These are phyloP conservation scores for Aurantiochytrium sp. DNA, from an alignment of 108 stramenopile species.

Conservation along the genomic window DNA sequence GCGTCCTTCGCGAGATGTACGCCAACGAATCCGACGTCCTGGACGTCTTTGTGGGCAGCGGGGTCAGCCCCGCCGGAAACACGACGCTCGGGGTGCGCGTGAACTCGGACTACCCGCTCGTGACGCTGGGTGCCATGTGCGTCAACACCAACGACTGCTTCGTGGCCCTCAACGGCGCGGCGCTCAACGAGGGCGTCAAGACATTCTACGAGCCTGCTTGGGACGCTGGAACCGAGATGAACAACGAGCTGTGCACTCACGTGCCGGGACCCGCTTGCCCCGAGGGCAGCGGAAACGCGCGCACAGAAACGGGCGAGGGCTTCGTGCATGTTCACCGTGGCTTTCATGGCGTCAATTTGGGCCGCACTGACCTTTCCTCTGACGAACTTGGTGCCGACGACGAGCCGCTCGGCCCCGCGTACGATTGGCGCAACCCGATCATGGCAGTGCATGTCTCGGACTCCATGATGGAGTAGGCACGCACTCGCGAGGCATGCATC, in stretches of 20 bases:
- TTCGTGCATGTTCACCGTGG: slow-evolving; percentile 16
- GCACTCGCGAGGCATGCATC: neutral
- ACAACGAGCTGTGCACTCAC: slow-evolving; percentile 37
- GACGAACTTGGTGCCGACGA: slow-evolving; percentile 4
- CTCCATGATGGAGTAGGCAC: neutral
- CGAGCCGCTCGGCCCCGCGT: neutral
- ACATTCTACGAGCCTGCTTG: neutral
- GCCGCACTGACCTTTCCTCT: neutral
- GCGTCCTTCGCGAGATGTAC: neutral
- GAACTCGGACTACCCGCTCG: neutral
- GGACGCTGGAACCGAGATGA: slow-evolving; percentile 38
- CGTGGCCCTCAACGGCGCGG: slow-evolving; percentile 32
- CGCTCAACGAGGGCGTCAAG: neutral
- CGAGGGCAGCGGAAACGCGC: neutral
- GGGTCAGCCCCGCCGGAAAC: neutral
- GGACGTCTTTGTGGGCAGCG: neutral
- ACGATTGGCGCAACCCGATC: slow-evolving; percentile 25
- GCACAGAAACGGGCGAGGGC: slow-evolving; percentile 4
- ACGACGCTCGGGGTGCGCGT: neutral
- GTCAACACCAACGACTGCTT: slow-evolving; percentile 45
- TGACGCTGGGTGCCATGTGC: slow-evolving; percentile 39
- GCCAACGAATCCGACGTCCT: neutral
- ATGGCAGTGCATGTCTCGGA: neutral
- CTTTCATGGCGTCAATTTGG: slow-evolving; percentile 8
- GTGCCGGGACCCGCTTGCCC: slow-evolving; percentile 42